Base-by-base conservation (phyloP, 2,329 filamentous ascomycete species). In the Myriosclerotinia curreyana region DNA sequence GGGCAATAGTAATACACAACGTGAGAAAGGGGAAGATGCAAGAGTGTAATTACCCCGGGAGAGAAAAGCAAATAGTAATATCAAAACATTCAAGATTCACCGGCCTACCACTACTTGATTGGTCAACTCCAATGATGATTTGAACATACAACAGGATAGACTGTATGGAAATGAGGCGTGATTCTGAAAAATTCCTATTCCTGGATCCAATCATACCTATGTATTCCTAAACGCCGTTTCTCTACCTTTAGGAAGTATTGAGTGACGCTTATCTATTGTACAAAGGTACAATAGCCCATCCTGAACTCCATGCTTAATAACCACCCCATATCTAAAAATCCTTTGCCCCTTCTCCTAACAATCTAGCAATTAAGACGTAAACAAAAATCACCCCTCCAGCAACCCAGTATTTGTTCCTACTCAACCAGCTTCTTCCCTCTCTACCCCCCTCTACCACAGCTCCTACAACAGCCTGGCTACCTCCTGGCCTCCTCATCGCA, bases 371-470 rank as follows among this genome's bases (percentile, higher is more conserved):
- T 58, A 96, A 77, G 14, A 96, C 92, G 76, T 97, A 98, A 20
- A 88, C 77, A 73, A 98, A 90, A 36, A 97, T 80, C 22, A 86
- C 77, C 0, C 82, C 86, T 11, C 90, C 84, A 0, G 86, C 82
- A 54, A 96, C 79, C 72, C 89, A 82, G 67, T 93, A 81, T 78
- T 92, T 95, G 78, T 97, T 91, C 67, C 86, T 84, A 69, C 86
- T 83, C 68, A 96, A 75, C 91, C 92, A 98, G 65, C 91, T 86
- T 70, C 92, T 87, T 0, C 92, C 91, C 79, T 88, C 83, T 83
- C 92, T 76, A 77, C 90, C 76, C 78, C 90, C 91, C 69, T 94
- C 90, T n/a, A 95, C 89, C 0, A 96, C 85, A 11, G 81, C 83
- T 3, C 82, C 84, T 17, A 85, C 74, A 1, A 82, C 79, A 20